phyloP scores from a whole-genome alignment of 768 basidiomycete genomes.

The Boletus rubescentipes region DNA sequence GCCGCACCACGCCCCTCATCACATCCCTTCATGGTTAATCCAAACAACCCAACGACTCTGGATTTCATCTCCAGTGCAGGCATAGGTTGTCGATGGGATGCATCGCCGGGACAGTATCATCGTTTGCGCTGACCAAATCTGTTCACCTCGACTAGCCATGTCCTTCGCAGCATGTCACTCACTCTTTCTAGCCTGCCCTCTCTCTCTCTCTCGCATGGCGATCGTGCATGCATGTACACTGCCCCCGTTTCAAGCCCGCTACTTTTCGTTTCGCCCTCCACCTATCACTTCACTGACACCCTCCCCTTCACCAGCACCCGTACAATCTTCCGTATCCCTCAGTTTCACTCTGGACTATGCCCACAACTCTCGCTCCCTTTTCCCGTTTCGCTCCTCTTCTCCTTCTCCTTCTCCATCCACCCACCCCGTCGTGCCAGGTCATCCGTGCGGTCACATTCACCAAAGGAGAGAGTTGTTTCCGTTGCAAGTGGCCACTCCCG shows the following conservation, averaged over 20 bases:
- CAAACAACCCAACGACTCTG: no score
- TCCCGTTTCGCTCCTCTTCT: no score
- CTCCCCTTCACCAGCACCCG: slow-evolving; percentile 51
- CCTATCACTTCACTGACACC: slow-evolving; percentile 51
- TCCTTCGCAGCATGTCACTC: no score
- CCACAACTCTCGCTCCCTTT: slow-evolving; percentile 42
- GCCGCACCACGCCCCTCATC: no score
- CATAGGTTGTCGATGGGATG: no score
- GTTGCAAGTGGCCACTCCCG: slow-evolving; percentile 75
- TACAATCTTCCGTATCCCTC: slow-evolving; percentile 63
- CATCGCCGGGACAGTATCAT: no score
- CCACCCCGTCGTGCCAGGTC: slow-evolving; percentile 62
- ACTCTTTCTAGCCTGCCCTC: neutral
- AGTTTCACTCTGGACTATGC: slow-evolving; percentile 44
- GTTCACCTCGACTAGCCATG: no score
- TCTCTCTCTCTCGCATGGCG: slow-evolving; percentile 55
- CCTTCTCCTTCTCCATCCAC: no score
- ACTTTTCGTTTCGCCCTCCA: slow-evolving; percentile 75
- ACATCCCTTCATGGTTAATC: no score
- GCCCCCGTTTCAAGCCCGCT: slow-evolving; percentile 85
- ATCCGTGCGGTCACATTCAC: slow-evolving; percentile 84
- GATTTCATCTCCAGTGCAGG: no score
- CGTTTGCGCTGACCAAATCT: no score
- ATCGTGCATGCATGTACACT: slow-evolving; percentile 94
- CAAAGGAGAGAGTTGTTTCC: slow-evolving; percentile 89